Conservation (phyloP, 805 yeast species). For the Yarrowia sp. region DNA sequence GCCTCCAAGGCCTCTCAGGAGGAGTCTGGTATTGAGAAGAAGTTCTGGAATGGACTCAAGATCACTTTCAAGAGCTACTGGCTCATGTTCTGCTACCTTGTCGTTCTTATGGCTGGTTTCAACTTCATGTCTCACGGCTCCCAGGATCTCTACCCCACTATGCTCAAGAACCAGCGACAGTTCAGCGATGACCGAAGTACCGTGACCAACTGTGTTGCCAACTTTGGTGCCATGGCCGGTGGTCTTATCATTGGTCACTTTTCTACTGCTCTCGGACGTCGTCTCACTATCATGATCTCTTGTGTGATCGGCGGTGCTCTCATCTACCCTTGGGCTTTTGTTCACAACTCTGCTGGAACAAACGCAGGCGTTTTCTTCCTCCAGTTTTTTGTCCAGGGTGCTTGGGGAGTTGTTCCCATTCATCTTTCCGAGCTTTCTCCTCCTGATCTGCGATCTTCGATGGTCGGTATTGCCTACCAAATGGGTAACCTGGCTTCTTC, state of each 20-base stretch:
- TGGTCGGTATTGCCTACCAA: slow-evolving; percentile 64
- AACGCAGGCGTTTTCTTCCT: slow-evolving; percentile 63
- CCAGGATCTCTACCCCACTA: slow-evolving; percentile 69
- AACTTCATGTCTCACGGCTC: slow-evolving; percentile 72
- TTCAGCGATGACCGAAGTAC: slow-evolving; percentile 50
- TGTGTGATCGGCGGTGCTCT: slow-evolving; percentile 57
- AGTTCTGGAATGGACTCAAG: neutral
- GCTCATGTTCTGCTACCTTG: slow-evolving; percentile 56
- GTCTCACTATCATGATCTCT: slow-evolving; percentile 53
- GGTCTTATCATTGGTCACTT: slow-evolving; percentile 59
- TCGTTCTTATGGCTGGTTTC: slow-evolving; percentile 63
- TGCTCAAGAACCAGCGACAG: slow-evolving; percentile 52
- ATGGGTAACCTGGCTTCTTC: slow-evolving; percentile 71
- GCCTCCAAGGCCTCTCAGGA: slow-evolving; percentile 32
- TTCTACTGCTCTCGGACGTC: slow-evolving; percentile 58
- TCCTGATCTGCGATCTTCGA: slow-evolving; percentile 61
- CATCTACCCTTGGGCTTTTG: slow-evolving; percentile 61
- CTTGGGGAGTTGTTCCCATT: slow-evolving; percentile 71
- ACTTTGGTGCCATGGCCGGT: slow-evolving; percentile 66
- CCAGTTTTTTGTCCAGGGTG: slow-evolving; percentile 61
- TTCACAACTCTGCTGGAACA: slow-evolving; percentile 45
- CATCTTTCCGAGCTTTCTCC: slow-evolving; percentile 65
- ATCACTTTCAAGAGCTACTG: slow-evolving; percentile 48
- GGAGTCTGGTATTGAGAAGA: slow-evolving; percentile 16
- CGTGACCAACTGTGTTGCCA: slow-evolving; percentile 60